Evolutionary conservation across 805 yeast species (phyloP).

Genomic region (Kluyveromyces siamensis): DNA sequence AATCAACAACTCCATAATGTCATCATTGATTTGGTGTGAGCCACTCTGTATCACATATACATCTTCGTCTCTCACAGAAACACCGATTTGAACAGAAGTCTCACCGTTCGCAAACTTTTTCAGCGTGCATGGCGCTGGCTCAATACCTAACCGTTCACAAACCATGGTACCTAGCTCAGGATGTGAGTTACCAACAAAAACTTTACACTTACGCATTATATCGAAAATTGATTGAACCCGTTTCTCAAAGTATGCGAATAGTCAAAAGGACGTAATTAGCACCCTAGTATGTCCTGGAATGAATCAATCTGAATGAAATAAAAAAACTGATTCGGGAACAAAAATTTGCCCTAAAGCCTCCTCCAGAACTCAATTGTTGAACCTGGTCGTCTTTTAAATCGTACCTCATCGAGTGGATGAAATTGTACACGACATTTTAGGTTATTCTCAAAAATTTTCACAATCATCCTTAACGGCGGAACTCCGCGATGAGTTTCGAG

Average conservation of each 20-base stretch:
- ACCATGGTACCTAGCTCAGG: slow-evolving; percentile 88
- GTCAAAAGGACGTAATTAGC: too few species aligned
- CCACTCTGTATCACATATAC: slow-evolving; percentile 91
- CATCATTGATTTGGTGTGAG: slow-evolving; percentile 80
- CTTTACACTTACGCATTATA: slow-evolving; percentile 89
- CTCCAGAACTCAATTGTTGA: too few species aligned
- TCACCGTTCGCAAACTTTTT: slow-evolving; percentile 96
- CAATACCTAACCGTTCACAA: slow-evolving; percentile 84
- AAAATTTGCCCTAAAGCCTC: too few species aligned
- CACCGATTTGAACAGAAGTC: slow-evolving; percentile 92
- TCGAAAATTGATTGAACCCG: not conserved
- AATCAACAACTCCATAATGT: slow-evolving; percentile 91
- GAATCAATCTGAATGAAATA: too few species aligned
- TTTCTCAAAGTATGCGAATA: not conserved
- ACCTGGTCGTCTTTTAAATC: too few species aligned
- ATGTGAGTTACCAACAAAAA: slow-evolving; percentile 93
- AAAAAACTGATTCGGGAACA: too few species aligned
- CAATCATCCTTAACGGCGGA: not conserved
- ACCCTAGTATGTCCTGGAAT: too few species aligned
- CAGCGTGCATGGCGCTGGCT: slow-evolving; percentile 86
- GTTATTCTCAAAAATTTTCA: not conserved
- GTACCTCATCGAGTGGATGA: too few species aligned
- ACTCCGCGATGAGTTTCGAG: not conserved
- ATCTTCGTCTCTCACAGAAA: slow-evolving; percentile 93
- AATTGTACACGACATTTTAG: too few species aligned